Evolutionary conservation across 305 asterid species (phyloP), one percentile per base, ranked within the genome.

Genomic region (Rubia tinctorum): DNA sequence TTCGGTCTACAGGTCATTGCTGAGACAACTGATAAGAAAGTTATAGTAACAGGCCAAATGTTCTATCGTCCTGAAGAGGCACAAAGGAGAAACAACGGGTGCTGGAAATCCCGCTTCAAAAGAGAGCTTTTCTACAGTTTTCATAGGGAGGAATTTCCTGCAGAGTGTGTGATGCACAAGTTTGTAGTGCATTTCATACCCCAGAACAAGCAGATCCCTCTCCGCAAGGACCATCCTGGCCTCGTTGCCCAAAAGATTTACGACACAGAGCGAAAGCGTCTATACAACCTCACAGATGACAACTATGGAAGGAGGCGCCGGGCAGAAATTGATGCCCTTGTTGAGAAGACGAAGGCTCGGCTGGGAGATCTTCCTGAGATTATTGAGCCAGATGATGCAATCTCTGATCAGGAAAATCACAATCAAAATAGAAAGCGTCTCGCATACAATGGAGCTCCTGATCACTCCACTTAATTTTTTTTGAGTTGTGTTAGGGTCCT

Each of bases 1-100:
- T 25, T 77, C 58, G 73, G 68, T 64, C 37, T 42, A 47, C 80
- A 95, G 99, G 97, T 89, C 78, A 86, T 95, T 69, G 43, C 88
- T 74, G 86, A 81, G 83, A 82, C 77, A 53, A 53, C 67, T 45
- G 82, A 77, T 18, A 90, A 90, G 67, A 77, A 75, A 61, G 60
- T 92, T 87, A 85, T 78, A 84, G 88, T 95, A 71, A 84, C 84
- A 18, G 97, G 96, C 58, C 98, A 92, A 79, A 87, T 96, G 96
- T 92, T 95, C 81, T 92, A 95, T 80, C 92, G 98, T 43, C 98
- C 98, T 2, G 99, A 92, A 86, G 98, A 92, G 78, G 98, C 96
- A 40, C 84, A 86, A 75, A 92, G 83, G 80, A 82, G 66, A 66
- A 82, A 80, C 15, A 95, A 93, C n/a, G 98, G 96, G 74, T 84